These are phyloP conservation scores for Saccharomycopsis malanga DNA, from an alignment of 805 yeast genomes.

Conservation along the genomic window DNA sequence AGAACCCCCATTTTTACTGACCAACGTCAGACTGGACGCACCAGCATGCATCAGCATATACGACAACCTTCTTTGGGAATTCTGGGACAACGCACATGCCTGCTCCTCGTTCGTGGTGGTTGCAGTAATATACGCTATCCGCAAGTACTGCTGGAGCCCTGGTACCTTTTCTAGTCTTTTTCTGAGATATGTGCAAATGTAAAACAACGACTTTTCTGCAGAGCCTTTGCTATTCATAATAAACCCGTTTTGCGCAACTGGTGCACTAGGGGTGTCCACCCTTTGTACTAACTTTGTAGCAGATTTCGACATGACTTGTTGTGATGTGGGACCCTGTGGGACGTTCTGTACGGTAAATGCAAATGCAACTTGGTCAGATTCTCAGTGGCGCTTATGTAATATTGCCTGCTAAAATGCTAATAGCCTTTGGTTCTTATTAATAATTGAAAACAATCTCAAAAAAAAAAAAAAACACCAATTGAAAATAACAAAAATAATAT, in stretches of 20 bases:
- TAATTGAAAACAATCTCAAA: too few species aligned
- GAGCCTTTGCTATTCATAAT: constrained; percentile 59
- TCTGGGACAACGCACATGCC: constrained; percentile 42
- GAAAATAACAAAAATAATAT: too few species aligned
- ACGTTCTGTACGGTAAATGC: too few species aligned
- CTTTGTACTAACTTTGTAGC: constrained; percentile 18
- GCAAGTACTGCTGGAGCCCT: constrained; percentile 61
- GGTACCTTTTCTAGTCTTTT: constrained; percentile 50
- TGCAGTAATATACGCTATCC: constrained; percentile 56
- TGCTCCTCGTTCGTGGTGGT: constrained; percentile 69
- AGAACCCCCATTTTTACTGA: constrained; percentile 11
- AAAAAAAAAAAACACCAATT: too few species aligned
- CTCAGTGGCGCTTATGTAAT: too few species aligned
- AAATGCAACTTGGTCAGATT: too few species aligned
- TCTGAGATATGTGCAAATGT: constrained; percentile 53
- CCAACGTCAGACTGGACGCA: background rate
- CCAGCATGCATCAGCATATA: background rate
- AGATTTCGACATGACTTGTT: background rate
- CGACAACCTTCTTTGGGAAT: constrained; percentile 26
- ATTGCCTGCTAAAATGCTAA: too few species aligned
- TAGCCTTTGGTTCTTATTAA: too few species aligned
- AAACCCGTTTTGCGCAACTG: constrained; percentile 37
- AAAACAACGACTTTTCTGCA: constrained; percentile 61
- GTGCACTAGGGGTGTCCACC: constrained; percentile 35
- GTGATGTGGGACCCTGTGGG: too few species aligned